phyloP scores from a whole-genome alignment of 371 early-diverging fungal genomes.

The Mucor mucedo region DNA sequence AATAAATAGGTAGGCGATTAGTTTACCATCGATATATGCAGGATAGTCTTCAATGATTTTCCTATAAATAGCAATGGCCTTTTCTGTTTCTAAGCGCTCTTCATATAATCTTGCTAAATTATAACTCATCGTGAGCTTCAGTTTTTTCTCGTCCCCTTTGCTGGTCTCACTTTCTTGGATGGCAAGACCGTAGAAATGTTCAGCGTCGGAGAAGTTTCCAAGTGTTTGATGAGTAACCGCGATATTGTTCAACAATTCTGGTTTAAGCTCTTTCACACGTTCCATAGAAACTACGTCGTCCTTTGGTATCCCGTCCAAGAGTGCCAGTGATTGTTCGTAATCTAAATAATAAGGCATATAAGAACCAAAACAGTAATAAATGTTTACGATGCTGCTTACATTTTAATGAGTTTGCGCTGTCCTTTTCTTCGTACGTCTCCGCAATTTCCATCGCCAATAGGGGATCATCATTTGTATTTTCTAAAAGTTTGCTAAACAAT shows the following conservation, averaged over 20 bases:
- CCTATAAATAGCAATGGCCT: slow-evolving; percentile 72
- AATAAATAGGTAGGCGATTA: not conserved
- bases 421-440: slow-evolving; percentile 64
- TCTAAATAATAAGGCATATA: slow-evolving; percentile 20
- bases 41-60: slow-evolving; percentile 71
- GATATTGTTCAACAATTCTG: slow-evolving; percentile 83
- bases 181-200: slow-evolving; percentile 43
- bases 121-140: slow-evolving; percentile 70
- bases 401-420: slow-evolving; percentile 55
- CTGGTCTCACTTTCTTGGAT: slow-evolving; percentile 40
- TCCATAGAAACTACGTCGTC: slow-evolving; percentile 28
- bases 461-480: slow-evolving; percentile 59
- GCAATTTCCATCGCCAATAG: slow-evolving; percentile 66
- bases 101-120: slow-evolving; percentile 87
- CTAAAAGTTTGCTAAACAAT: slow-evolving; percentile 63
- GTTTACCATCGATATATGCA: slow-evolving; percentile 67
- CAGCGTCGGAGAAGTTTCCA: slow-evolving; percentile 43
- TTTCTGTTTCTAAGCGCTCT: slow-evolving; percentile 55
- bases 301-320: slow-evolving; percentile 25
- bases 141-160: slow-evolving; percentile 24
- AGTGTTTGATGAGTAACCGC: slow-evolving; percentile 73
- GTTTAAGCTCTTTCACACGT: slow-evolving; percentile 48
- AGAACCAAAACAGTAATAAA: not conserved
- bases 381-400: slow-evolving; percentile 36
- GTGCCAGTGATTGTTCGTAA: slow-evolving; percentile 39